These are phyloP conservation scores for Artemisia argyi DNA, from an alignment of 129 eudicot species.

Conservation along the genomic window DNA sequence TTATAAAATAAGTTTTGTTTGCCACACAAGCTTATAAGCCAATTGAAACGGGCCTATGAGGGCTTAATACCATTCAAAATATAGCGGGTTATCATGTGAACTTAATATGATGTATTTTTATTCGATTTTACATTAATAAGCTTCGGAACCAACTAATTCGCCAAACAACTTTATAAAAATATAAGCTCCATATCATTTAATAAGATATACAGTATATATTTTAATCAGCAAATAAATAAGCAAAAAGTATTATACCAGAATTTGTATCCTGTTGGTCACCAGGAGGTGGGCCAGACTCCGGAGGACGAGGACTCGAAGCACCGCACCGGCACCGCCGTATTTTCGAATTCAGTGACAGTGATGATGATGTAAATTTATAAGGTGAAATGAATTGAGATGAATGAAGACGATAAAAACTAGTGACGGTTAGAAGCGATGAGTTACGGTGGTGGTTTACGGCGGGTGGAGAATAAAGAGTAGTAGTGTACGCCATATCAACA, in stretches of 20 bases:
- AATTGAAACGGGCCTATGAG: no score
- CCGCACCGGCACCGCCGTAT: slow-evolving; percentile 25
- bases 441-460: slow-evolving; percentile 24
- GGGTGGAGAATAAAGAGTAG: slow-evolving; percentile 28
- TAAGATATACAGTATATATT: no score
- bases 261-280: slow-evolving; percentile 26
- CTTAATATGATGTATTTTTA: no score
- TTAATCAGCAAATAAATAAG: slow-evolving; percentile 1
- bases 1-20: no score
- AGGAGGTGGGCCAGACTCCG: slow-evolving; percentile 33
- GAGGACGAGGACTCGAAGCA: slow-evolving; percentile 33
- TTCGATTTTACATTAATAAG: no score
- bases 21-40: no score
- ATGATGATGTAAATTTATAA: not conserved
- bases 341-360: slow-evolving; percentile 8
- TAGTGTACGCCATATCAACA: slow-evolving; percentile 21
- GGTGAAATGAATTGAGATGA: not conserved
- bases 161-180: no score
- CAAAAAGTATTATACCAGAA: slow-evolving; percentile 20
- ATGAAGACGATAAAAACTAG: not conserved
- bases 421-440: slow-evolving; percentile 18
- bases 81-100: no score
- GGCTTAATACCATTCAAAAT: no score
- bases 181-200: no score
- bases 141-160: no score